Conservation (phyloP, 2,329 filamentous ascomycete genomes). For the Neonectria hederae region DNA sequence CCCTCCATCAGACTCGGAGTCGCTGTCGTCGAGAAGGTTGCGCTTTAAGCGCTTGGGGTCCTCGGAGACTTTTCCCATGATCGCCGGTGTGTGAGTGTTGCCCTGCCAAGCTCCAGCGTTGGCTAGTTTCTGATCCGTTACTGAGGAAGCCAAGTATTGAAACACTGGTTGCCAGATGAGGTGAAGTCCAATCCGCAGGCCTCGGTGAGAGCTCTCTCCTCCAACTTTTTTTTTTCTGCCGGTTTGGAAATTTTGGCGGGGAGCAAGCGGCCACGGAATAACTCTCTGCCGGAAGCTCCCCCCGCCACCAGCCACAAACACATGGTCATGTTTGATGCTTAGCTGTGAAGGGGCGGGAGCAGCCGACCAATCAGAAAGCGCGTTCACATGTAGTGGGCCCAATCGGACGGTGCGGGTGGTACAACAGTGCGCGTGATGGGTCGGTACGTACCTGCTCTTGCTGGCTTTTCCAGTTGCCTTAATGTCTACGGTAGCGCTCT, state of each 20-base stretch:
- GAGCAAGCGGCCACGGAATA: slow-evolving; percentile 29
- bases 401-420: slow-evolving; percentile 2
- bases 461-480: slow-evolving; percentile 26
- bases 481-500: neutral
- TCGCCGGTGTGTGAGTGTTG: neutral
- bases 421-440: slow-evolving; percentile 5
- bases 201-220: slow-evolving; percentile 32
- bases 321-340: neutral
- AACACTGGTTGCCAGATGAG: slow-evolving; percentile 3
- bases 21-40: slow-evolving; percentile 65
- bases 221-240: slow-evolving; percentile 45
- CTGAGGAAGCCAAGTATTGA: neutral
- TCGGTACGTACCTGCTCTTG: slow-evolving; percentile 19
- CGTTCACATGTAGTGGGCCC: slow-evolving; percentile 9
- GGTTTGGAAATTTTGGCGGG: slow-evolving; percentile 48
- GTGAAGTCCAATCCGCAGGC: slow-evolving; percentile 11
- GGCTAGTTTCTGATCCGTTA: neutral
- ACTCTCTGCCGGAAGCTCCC: slow-evolving; percentile 16
- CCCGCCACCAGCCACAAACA: slow-evolving; percentile 22
- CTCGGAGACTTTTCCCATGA: slow-evolving; percentile 40
- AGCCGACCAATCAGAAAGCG: slow-evolving; percentile 18
- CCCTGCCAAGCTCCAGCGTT: neutral
- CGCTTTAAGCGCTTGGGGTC: slow-evolving; percentile 53
- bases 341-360: neutral
- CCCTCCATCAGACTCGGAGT: slow-evolving; percentile 58